Evolutionary conservation across 1,284 basidiomycete genomes (phyloP).

Genomic region (Blastosporella zonata): DNA sequence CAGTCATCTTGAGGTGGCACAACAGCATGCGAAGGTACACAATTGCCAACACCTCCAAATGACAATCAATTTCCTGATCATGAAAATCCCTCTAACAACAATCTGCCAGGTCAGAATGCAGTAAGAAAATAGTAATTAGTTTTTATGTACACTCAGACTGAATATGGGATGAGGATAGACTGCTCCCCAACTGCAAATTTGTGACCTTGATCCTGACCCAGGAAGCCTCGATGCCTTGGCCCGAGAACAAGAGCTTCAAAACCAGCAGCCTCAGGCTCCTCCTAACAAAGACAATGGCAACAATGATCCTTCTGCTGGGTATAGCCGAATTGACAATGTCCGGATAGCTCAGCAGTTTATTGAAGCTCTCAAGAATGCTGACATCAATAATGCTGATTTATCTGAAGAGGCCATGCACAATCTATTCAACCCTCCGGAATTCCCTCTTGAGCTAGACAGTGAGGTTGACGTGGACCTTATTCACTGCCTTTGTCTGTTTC

Average conservation of each 20-base stretch:
- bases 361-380: constrained; percentile 19
- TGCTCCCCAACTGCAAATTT: background rate
- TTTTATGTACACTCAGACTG: background rate
- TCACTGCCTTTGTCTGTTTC: constrained; percentile 28
- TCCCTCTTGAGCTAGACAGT: constrained; percentile 17
- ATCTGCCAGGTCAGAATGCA: no score
- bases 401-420: constrained; percentile 15
- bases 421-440: constrained; percentile 23
- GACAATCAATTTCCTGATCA: background rate
- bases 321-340: constrained; percentile 13
- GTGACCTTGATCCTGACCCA: background rate
- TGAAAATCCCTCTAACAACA: no score
- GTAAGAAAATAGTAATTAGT: no score
- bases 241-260: no score
- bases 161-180: background rate
- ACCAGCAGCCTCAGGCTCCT: no score
- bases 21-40: background rate
- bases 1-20: background rate
- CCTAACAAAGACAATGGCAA: background rate
- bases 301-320: background rate
- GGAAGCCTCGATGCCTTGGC: background rate
- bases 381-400: constrained; percentile 27
- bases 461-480: constrained; percentile 19
- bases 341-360: constrained; percentile 21
- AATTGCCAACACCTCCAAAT: background rate